Evolutionary conservation across 495 filamentous ascomycete genomes (phyloP).

Genomic region (Amorphotheca resinae): DNA sequence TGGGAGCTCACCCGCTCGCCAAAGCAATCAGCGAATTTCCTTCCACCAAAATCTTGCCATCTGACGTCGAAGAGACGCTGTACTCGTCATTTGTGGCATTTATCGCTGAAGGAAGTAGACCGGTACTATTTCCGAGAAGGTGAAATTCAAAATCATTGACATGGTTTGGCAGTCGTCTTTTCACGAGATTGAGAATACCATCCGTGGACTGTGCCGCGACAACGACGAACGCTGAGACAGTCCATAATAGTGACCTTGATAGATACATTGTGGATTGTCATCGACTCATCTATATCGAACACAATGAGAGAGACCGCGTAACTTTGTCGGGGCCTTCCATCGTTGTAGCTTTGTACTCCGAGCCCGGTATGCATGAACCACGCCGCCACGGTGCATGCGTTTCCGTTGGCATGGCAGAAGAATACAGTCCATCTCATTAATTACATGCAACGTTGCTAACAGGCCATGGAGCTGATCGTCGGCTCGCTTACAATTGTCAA

Average conservation of each 20-base stretch:
- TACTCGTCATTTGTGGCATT: constrained; percentile 30
- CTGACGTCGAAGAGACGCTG: constrained; percentile 24
- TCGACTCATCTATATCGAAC: too few relatives aligned
- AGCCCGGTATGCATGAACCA: too few relatives aligned
- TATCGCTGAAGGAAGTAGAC: neutral
- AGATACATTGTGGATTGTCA: neutral
- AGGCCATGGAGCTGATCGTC: too few relatives aligned
- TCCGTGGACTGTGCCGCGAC: constrained; percentile 24
- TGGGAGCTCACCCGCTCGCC: constrained; percentile 28
- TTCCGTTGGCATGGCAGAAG: too few relatives aligned
- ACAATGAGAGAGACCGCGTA: too few relatives aligned
- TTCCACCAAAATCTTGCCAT: constrained; percentile 32
- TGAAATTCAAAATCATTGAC: constrained; percentile 28
- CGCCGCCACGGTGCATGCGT: too few relatives aligned
- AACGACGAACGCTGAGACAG: constrained; percentile 7
- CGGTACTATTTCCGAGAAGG: constrained; percentile 18
- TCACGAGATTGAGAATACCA: constrained; percentile 34
- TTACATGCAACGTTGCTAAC: neutral
- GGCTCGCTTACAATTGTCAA: neutral
- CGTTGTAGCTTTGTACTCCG: too few relatives aligned
- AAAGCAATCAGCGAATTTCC: constrained; percentile 35
- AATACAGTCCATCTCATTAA: too few relatives aligned
- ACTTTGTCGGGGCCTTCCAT: too few relatives aligned
- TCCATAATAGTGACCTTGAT: constrained; percentile 4
- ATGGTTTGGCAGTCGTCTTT: constrained; percentile 34